Evolutionary conservation across 2,329 filamentous ascomycete genomes (phyloP), one percentile per base, ranked within the genome.

Genomic region (Sphaerostilbella broomeana): DNA sequence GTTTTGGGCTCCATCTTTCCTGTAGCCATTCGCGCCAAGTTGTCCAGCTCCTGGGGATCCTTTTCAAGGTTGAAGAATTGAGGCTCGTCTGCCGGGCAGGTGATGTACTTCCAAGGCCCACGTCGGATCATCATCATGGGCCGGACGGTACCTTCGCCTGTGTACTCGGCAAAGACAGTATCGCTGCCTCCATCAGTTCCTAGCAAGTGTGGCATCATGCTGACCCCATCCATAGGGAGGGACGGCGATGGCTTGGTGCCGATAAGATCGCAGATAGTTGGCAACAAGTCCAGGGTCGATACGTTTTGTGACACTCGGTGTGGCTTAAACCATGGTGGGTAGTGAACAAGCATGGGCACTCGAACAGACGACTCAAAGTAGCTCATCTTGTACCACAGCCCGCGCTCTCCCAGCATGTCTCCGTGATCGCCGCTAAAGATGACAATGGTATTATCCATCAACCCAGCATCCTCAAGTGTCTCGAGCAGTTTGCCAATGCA

Each of bases 321-420:
- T 21, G 88, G 81, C 11, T 71, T 59, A 61, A 90, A 94, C 45
- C 73, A 74, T 52, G 79, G 72, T 18, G 89, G 89, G 53, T 89
- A 79, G 61, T 87, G 82, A 58, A 95, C 75, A 48, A 95, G 71
- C 58, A 95, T 80, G 2, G 89, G 89, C 16, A 95, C 89, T 19
- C 89, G 83, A 31, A 87, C 86, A 10, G 87, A 94, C 27, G 82
- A 82, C 72, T 95, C 89, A 54, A 88, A 95, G 75, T 92, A 95
- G 57, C 79, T 87, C 89, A 95, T 95, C 73, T 95, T 95, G 71
- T 95, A 89, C 89, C 89, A 95, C 32, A 95, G 69, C 5, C 85
- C 84, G 38, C 87, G 81, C 69, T 95, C 89, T 43, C 89, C 89
- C 6, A 95, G 76, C 89, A 95, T 95, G 62, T 95, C 89, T 40